Conservation (phyloP, 768 basidiomycete species). For the Tricholoma saponaceum region DNA sequence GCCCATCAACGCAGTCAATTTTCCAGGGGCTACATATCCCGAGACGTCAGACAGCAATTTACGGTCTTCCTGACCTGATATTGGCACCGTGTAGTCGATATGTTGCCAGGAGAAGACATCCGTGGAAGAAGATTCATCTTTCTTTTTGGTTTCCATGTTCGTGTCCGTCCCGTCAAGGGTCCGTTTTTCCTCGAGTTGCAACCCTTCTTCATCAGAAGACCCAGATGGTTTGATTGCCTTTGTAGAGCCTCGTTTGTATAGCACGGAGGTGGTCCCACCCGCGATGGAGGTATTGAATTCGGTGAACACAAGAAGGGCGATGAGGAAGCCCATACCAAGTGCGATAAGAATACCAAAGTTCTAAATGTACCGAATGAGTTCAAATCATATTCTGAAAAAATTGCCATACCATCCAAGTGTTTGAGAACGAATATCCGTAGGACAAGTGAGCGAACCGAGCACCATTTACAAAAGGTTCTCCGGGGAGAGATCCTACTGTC, state of each 20-base stretch:
- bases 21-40: constrained; percentile 81
- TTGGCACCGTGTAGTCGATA: constrained; percentile 61
- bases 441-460: constrained; percentile 42
- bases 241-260: constrained; percentile 59
- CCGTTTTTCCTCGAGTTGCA: constrained; percentile 32
- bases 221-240: constrained; percentile 22
- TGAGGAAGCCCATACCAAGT: constrained; percentile 55
- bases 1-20: constrained; percentile 75
- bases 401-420: constrained; percentile 18
- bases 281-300: constrained; percentile 46
- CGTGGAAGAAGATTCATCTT: constrained; percentile 38
- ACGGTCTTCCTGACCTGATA: constrained; percentile 37
- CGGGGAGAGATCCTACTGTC: constrained; percentile 59
- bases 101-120: constrained; percentile 81
- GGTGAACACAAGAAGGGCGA: constrained; percentile 52
- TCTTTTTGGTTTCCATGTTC: constrained; percentile 22
- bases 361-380: constrained; percentile 23
- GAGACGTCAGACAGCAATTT: constrained; percentile 67
- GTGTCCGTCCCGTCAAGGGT: not conserved
- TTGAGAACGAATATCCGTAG: too few relatives aligned
- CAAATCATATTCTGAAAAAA: not conserved
- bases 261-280: constrained; percentile 36
- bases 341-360: constrained; percentile 68
- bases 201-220: constrained; percentile 24
- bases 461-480: constrained; percentile 57